Conservation (phyloP, 2,329 filamentous ascomycete genomes). For the Pseudopyricularia cyperi region DNA sequence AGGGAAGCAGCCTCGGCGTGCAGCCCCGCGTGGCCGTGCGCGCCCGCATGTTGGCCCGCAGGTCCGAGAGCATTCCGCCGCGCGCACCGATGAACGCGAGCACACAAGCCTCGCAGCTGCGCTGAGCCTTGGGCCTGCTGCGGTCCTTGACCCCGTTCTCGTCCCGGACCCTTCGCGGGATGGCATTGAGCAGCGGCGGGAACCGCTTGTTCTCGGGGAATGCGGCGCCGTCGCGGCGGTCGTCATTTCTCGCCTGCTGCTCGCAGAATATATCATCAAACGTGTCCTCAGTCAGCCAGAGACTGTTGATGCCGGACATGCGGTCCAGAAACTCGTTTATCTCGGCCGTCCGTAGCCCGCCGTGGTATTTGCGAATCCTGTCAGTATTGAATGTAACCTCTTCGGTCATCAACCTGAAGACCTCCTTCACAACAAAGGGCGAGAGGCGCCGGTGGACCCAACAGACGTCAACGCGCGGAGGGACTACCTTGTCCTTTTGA, state of each 20-base stretch:
- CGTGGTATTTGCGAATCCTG: constrained; percentile 5
- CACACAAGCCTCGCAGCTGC: constrained; percentile 38
- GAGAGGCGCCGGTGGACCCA: constrained; percentile 6
- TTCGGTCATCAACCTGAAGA: constrained; percentile 19
- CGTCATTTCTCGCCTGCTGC: neutral
- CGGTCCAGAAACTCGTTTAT: constrained; percentile 10
- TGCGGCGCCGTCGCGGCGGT: neutral
- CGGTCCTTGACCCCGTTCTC: neutral
- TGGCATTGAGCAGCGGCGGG: constrained; percentile 4
- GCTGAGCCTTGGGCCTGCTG: neutral
- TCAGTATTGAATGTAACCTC: constrained; percentile 9
- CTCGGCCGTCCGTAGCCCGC: neutral
- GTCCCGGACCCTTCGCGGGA: neutral
- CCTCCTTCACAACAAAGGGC: constrained; percentile 9
- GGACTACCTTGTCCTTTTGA: neutral
- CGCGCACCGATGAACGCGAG: constrained; percentile 33
- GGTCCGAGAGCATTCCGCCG: constrained; percentile 25
- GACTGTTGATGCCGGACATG: constrained; percentile 7
- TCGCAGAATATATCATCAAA: constrained; percentile 4
- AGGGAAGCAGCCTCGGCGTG: constrained; percentile 6
- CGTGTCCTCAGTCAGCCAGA: constrained; percentile 6
- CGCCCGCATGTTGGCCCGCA: constrained; percentile 28
- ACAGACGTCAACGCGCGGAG: neutral
- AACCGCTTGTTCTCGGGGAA: neutral
- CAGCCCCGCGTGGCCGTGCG: constrained; percentile 13